Evolutionary conservation across 345 rosid species (phyloP), one percentile per base, ranked within the genome.

Genomic region (Lumnitzera littorea): DNA sequence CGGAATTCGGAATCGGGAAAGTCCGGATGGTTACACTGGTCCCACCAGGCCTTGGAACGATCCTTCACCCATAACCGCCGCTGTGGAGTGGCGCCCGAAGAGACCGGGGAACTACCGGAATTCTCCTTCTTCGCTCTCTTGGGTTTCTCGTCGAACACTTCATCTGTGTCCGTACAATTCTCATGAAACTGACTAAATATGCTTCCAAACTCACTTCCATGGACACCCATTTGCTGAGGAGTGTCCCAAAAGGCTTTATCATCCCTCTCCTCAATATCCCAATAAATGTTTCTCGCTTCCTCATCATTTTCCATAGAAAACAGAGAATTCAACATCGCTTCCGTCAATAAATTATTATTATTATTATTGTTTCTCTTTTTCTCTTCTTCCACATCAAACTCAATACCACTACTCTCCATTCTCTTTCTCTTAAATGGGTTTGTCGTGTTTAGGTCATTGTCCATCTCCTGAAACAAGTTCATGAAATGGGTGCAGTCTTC

Each of bases 21-120:
- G 59, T 84, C 89, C 9, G 80, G 85, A 25, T 65, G 78, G 72
- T 67, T 84, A 3, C 86, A 79, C 48, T 75, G 50, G 20, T 88
- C 94, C 96, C 97, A 91, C 97, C 96, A 91, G 52, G 84, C 96
- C 46, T 88, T 86, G 0, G 91, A 81, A 65, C 97, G 70, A 56
- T 86, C 89, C 58, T 91, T 91, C 49, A 88, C 97, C 97, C 97
- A 91, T 47, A 91, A 49, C 65, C 96, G 76, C 74, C 97, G 64
- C 17, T 69, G 74, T 50, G 68, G 80, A 70, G 60, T 27, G 80
- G 73, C 15, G 52, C 59, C 29, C 62, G 67, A 25, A 72, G 59
- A 70, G 49, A 16, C 65, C 13, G 24, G 48, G 3, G 53, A 41
- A 57, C 43, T 24, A 41, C 55, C 46, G 12, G 20, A 59, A 23